Conservation (phyloP, 2,329 filamentous ascomycete genomes). For the Colletotrichum sp. region DNA sequence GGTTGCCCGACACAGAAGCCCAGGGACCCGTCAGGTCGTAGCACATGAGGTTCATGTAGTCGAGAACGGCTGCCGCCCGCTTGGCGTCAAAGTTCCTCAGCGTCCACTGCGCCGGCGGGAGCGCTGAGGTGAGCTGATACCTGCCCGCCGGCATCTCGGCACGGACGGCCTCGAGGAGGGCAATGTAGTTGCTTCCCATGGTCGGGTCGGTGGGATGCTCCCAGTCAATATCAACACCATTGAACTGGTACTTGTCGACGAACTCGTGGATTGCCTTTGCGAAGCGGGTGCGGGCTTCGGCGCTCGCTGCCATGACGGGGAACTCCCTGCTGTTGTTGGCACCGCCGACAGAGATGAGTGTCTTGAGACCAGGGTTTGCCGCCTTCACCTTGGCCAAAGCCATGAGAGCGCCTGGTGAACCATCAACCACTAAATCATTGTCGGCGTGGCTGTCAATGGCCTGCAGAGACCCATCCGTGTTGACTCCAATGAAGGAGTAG, state of each 20-base stretch:
- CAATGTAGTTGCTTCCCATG: conserved; percentile 63
- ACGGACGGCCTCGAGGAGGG: conserved; percentile 60
- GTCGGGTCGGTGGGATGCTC: conserved; percentile 47
- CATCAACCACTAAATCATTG: conserved; percentile 63
- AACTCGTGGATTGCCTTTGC: conserved; percentile 57
- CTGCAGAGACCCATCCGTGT: conserved; percentile 24
- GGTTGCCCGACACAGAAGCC: conserved; percentile 65
- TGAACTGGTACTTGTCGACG: conserved; percentile 61
- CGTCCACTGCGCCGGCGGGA: conserved; percentile 68
- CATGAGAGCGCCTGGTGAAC: conserved; percentile 62
- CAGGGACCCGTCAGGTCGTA: conserved; percentile 73
- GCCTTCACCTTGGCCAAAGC: conserved; percentile 64
- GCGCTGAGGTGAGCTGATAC: conserved; percentile 65
- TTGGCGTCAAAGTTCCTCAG: conserved; percentile 63
- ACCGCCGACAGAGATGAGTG: conserved; percentile 70
- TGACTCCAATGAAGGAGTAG: conserved; percentile 61
- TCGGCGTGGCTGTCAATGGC: conserved; percentile 69
- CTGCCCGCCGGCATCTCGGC: conserved; percentile 56
- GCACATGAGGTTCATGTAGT: conserved; percentile 71
- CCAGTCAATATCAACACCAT: conserved; percentile 66
- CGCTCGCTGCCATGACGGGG: conserved; percentile 56
- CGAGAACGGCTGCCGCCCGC: conserved; percentile 56
- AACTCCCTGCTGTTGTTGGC: conserved; percentile 68
- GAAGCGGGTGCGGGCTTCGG: conserved; percentile 55
- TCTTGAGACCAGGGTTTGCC: conserved; percentile 59